These are phyloP conservation scores for Mortierella sp. DNA, from an alignment of 371 early-diverging fungal genomes.

Conservation along the genomic window DNA sequence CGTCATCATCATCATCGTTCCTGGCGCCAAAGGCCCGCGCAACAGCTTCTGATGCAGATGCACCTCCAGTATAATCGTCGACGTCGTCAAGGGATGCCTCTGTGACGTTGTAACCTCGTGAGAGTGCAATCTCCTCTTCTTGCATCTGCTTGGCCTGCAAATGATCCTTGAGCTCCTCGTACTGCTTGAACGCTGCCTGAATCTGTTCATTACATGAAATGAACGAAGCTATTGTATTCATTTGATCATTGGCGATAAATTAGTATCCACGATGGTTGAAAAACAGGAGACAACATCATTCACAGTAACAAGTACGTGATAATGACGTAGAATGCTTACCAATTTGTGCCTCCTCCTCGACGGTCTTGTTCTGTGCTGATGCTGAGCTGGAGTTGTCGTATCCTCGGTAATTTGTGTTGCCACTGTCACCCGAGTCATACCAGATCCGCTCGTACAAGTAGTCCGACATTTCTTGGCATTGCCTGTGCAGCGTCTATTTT, in stretches of 20 bases:
- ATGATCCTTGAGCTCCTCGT: constrained; percentile 30
- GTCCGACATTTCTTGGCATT: constrained; percentile 49
- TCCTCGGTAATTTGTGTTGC: neutral
- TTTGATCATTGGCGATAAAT: neutral
- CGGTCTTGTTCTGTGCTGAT: constrained; percentile 18
- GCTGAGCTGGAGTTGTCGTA: constrained; percentile 20
- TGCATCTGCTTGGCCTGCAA: constrained; percentile 42
- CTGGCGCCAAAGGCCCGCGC: neutral
- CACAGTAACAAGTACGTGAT: neutral
- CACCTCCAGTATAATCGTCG: neutral
- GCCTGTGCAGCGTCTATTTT: constrained; percentile 26
- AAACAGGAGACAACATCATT: neutral
- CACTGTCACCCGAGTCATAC: constrained; percentile 27
- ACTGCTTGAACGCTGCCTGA: constrained; percentile 23
- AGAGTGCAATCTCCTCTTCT: constrained; percentile 24
- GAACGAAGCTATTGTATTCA: constrained; percentile 24
- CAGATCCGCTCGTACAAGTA: constrained; percentile 45
- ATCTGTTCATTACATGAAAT: constrained; percentile 33
- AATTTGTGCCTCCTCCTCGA: constrained; percentile 43
- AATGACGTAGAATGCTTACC: constrained; percentile 17
- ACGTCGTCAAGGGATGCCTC: neutral
- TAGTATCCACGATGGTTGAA: neutral
- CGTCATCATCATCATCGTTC: neutral
- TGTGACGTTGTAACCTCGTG: constrained; percentile 1
- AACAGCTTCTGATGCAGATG: neutral